Conservation (phyloP, 1,284 basidiomycete species). For the Trametes sp. region DNA sequence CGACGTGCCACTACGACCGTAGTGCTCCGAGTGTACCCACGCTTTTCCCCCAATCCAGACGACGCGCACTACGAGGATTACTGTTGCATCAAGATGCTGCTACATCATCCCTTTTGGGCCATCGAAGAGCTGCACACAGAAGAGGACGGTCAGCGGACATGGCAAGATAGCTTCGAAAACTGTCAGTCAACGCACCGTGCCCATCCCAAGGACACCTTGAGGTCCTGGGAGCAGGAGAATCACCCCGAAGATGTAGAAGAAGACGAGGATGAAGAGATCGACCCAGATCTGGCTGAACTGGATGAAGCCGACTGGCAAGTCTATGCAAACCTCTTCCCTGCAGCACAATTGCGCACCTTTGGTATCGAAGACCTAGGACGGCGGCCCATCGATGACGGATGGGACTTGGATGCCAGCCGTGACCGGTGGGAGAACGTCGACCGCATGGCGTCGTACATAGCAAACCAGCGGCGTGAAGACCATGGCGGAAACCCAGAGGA, state of each 20-base stretch:
- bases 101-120: not conserved
- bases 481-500: too few relatives aligned
- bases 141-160: not conserved
- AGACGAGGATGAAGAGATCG: conserved; percentile 14
- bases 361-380: conserved; percentile 4
- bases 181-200: not conserved
- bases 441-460: conserved; percentile 3
- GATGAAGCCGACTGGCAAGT: conserved; percentile 22
- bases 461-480: not conserved
- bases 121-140: not conserved
- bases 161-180: not conserved
- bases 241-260: not conserved
- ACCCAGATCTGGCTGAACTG: conserved; percentile 11
- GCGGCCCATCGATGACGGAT: conserved; percentile 13
- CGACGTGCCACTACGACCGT: not conserved
- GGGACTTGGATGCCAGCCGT: conserved; percentile 9
- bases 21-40: not conserved
- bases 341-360: not conserved
- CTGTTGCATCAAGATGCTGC: not conserved
- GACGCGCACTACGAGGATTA: conserved; percentile 1
- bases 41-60: conserved; percentile 3
- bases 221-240: conserved; percentile 5
- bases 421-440: conserved; percentile 9
- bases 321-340: conserved; percentile 8
- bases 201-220: conserved; percentile 14